phyloP scores from a whole-genome alignment of 192 early-diverging fungal species.

The Linnemannia zychae region DNA sequence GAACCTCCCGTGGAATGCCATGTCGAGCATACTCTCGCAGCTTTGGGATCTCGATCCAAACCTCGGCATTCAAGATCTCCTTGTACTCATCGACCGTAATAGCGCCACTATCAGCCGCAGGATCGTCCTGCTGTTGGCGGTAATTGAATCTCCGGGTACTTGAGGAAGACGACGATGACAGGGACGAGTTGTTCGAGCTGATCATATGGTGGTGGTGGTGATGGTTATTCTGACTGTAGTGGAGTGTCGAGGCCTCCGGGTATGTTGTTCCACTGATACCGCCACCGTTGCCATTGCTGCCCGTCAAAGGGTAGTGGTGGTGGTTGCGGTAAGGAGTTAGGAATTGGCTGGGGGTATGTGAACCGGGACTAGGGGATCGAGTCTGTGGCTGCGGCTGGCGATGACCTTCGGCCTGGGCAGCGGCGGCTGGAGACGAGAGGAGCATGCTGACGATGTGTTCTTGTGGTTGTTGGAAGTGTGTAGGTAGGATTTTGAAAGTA shows the following conservation, averaged over 20 bases:
- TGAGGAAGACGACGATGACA: constrained; percentile 3
- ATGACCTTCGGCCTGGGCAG: not conserved
- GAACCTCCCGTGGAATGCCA: constrained; percentile 83
- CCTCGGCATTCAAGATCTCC: constrained; percentile 82
- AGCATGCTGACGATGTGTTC: constrained; percentile 1
- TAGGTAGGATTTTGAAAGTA: not conserved
- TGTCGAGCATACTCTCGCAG: constrained; percentile 79
- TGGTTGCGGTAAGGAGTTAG: not conserved
- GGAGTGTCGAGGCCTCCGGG: not conserved
- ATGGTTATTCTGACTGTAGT: not conserved
- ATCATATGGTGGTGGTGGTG: constrained; percentile 8
- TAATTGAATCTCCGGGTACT: constrained; percentile 11
- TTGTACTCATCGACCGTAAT: constrained; percentile 72
- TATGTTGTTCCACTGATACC: not conserved
- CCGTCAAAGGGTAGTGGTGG: not conserved
- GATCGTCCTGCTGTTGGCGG: constrained; percentile 1
- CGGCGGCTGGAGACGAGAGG: constrained; percentile 19
- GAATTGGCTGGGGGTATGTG: not conserved
- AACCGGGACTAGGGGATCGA: not conserved
- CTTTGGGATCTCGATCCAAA: constrained; percentile 83
- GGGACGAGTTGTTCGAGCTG: constrained; percentile 1
- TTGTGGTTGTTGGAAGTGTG: not conserved
- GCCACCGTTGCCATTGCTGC: not conserved
- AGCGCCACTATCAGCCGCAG: constrained; percentile 5
- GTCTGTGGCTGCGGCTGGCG: constrained; percentile 17